Base-by-base conservation (phyloP, 257 asterid genomes). In the Agastache rugosa region DNA sequence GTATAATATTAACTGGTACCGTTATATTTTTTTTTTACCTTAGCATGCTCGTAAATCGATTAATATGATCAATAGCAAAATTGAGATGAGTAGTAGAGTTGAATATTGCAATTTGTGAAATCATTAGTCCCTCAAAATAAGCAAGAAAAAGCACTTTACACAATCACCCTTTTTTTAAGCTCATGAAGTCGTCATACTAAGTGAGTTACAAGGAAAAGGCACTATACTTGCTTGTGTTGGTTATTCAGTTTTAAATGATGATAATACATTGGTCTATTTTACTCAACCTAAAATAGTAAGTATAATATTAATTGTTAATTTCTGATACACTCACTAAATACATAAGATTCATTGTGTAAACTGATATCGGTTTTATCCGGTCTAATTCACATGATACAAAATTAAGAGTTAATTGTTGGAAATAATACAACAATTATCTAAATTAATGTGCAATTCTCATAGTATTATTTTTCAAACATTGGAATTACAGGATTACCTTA, bases 81-180 rank as follows among this genome's bases (percentile, higher is more conserved):
- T 54, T 60, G 64, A 39, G 5, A 17, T 5, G 25, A 25, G 53
- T 51, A 34, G 63, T 35, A 12, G 44, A 48, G 51, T 11, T 59
- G 12, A 41, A 63, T 44, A 41, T 62, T 37, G 50, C 72, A 74
- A 79, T 56, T 69, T 69, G 56, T 16, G 45, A 34, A 61, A 58
- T 56, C 63, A 80, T 75, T 25, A 58, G 8, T 25, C 74, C 78
- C 63, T 51, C 69, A 68, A 63, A 65, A 41, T 53, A 70, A 34
- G 78, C 69, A 72, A 76, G 17, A 60, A 80, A 65, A 76, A 53
- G 77, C 59, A 63, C 67, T 71, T 80, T 80, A 47, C 70, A 50
- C 16, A 16, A 37, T 16, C 69, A 15, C 76, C 37, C 31, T 50
- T 73, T 48, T 20, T 60, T 61, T 47, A 42, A 50, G 56, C 54